Evolutionary conservation across 208 protist species (phyloP), one percentile per base, ranked within the genome.

Genomic region (Phytomonas francai): DNA sequence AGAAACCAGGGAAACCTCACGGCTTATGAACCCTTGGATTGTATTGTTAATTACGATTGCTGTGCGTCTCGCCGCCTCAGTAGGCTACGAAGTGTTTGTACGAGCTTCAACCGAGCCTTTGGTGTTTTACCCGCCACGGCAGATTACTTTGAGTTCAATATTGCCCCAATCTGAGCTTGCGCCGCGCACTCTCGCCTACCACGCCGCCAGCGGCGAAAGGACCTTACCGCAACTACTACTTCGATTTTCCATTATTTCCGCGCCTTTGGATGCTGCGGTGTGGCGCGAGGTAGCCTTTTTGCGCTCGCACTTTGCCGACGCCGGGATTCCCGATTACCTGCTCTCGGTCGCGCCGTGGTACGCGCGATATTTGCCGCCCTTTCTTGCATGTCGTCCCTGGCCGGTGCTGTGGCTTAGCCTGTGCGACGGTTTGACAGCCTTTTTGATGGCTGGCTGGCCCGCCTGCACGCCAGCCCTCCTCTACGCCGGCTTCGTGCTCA

Each of bases 211-310:
- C 29, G 58, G 45, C 25, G 63, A 63, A 45, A 57, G 63, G 27
- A 68, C 68, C 45, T 4, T 56, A 6, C n/a, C 70, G 34, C 62
- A 49, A 30, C 67, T 69, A 27, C 71, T 72, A 12, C 73, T 82
- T 33, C 70, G 73, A 39, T 88, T 88, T 65, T 70, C 68, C 30
- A 56, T 83, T 19, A 67, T 72, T 65, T 77, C 70, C 19, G 71
- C 82, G 9, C 72, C 77, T 32, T 75, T 73, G 9, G 83, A 70
- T 28, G 76, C 83, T 19, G 74, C 81, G 36, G 80, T 72, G 67
- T 93, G 88, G 85, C 81, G 81, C 16, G 84, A 91, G 58, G 64
- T 77, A 28, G 70, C 89, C 16, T 89, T 80, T 65, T 89, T 78
- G 80, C 80, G 79, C 45, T 71, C 77, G n/a, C 58, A 45, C 30